Evolutionary conservation across 2,329 filamentous ascomycete species (phyloP).

Genomic region (Cercospora sp.): DNA sequence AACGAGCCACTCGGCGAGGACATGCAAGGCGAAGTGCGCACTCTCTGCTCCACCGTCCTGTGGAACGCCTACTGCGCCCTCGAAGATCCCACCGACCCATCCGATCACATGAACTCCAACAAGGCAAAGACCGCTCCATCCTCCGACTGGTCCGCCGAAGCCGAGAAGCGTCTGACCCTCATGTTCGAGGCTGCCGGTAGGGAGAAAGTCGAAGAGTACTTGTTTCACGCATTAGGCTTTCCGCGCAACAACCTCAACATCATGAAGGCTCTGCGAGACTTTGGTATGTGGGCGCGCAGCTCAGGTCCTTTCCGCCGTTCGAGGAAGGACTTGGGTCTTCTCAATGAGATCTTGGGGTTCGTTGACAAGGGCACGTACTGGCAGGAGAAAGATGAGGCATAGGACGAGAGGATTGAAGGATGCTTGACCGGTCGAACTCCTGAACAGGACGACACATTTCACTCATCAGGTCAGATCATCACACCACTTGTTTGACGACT

Average conservation of each 20-base stretch:
- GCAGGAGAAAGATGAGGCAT: slow-evolving; percentile 10
- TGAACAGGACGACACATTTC: neutral
- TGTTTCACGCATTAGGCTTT: slow-evolving; percentile 17
- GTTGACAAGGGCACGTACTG: slow-evolving; percentile 26
- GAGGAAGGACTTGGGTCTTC: slow-evolving; percentile 19
- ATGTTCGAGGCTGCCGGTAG: slow-evolving; percentile 23
- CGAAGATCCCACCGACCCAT: slow-evolving; percentile 4
- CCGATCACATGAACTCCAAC: neutral
- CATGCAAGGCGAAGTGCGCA: slow-evolving; percentile 23
- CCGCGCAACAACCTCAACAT: slow-evolving; percentile 20
- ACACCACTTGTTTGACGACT: neutral
- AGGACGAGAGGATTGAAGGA: neutral
- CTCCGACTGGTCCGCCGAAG: slow-evolving; percentile 21
- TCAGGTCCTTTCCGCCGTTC: slow-evolving; percentile 19
- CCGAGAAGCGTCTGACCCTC: slow-evolving; percentile 15
- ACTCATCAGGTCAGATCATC: neutral
- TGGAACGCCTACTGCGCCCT: slow-evolving; percentile 25
- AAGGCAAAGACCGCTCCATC: slow-evolving; percentile 5
- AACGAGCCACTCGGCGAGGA: slow-evolving; percentile 7
- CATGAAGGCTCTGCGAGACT: slow-evolving; percentile 20
- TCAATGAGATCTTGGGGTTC: slow-evolving; percentile 26
- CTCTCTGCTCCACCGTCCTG: slow-evolving; percentile 21
- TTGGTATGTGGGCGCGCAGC: slow-evolving; percentile 12
- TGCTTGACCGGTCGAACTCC: neutral
- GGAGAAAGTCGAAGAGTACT: slow-evolving; percentile 7